Evolutionary conservation across 1,139 yeast genomes (phyloP).

Genomic region (Pichia norvegensis): DNA sequence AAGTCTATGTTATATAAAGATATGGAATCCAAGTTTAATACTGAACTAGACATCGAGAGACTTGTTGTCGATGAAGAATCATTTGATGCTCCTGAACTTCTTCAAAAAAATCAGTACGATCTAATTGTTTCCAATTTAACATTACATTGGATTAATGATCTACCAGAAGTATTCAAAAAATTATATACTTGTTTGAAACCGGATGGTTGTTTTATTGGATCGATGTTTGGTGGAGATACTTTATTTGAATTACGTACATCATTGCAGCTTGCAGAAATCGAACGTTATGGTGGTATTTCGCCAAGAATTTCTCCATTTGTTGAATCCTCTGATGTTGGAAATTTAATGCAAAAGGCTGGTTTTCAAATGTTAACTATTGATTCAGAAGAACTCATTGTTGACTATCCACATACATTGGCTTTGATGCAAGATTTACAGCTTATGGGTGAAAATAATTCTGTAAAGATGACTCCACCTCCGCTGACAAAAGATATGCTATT

Average conservation of each 20-base stretch:
- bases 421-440: constrained; percentile 63
- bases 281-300: constrained; percentile 69
- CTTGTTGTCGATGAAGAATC: constrained; percentile 63
- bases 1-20: constrained; percentile 47
- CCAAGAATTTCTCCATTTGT: constrained; percentile 80
- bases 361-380: constrained; percentile 77
- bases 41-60: constrained; percentile 37
- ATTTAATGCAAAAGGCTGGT: constrained; percentile 64
- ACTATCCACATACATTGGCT: constrained; percentile 68
- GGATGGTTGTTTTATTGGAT: constrained; percentile 76
- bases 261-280: constrained; percentile 74
- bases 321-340: constrained; percentile 69
- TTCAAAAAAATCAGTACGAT: constrained; percentile 43
- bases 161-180: constrained; percentile 54
- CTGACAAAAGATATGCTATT: constrained; percentile 59
- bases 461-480: constrained; percentile 45
- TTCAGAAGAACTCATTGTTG: constrained; percentile 75
- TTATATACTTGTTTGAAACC: constrained; percentile 62
- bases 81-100: constrained; percentile 35
- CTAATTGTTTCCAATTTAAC: constrained; percentile 69
- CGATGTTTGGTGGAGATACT: constrained; percentile 83
- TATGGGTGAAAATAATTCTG: constrained; percentile 84
- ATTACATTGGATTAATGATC: constrained; percentile 80
- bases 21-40: constrained; percentile 33
- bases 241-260: constrained; percentile 73